Evolutionary conservation across 2,329 filamentous ascomycete genomes (phyloP), one percentile per base, ranked within the genome.

Genomic region (Coniella vitis): DNA sequence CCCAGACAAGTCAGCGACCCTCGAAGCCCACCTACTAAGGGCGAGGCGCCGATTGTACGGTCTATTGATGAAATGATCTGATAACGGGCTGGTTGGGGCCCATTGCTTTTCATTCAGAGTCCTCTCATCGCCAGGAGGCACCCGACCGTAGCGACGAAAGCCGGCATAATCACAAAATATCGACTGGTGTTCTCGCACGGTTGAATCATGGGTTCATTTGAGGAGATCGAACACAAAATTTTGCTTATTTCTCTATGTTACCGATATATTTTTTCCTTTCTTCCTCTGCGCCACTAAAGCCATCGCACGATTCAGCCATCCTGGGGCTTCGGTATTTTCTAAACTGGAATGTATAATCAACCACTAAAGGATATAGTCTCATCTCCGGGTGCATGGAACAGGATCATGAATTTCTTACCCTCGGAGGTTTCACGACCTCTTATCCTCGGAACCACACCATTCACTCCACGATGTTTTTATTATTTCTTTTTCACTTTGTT

Each of bases 21-120:
- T 13, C 71, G 87, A 57, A 90, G 86, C 62, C 86, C 86, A 14
- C 83, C 85, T 0, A 86, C 84, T 12, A 80, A 78, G 59, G 86
- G 86, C 35, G 84, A 86, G 62, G 81, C 80, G 50, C 84, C 86
- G 3, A 90, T 91, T 53, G 80, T 83, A 45, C 75, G 86, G 49
- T 90, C 84, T 51, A 91, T 91, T 59, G 84, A 87, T 62, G 86
- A 90, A 60, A 72, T 89, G 45, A 70, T 90, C 65, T 90, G 74
- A 72, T 21, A 5, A n/a, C n/a, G n/a, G n/a, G n/a, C n/a, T n/a
- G n/a, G n/a, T n/a, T n/a, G n/a, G n/a, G n/a, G n/a, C n/a, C n/a
- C n/a, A n/a, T n/a, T n/a, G n/a, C n/a, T n/a, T n/a, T n/a, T n/a
- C n/a, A n/a, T n/a, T n/a, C n/a, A n/a, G n/a, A n/a, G n/a, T n/a